Evolutionary conservation across 352 stramenopile genomes (phyloP).

Genomic region (Pythium dissimile): DNA sequence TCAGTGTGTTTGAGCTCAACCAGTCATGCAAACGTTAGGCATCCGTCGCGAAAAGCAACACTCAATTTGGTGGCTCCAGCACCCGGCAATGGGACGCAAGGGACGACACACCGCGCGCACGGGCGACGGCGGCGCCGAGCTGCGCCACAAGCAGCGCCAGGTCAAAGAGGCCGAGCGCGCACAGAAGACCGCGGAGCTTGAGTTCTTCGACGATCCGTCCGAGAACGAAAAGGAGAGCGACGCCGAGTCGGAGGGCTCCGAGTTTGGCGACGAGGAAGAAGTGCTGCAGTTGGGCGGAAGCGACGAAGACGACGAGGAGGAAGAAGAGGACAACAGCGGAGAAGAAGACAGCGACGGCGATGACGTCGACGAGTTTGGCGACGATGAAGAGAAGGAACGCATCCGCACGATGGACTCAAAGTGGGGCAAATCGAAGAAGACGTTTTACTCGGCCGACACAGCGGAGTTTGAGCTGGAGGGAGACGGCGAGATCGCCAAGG

Average conservation of each 20-base stretch:
- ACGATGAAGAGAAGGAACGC: conserved; percentile 68
- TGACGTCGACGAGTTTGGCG: conserved; percentile 49
- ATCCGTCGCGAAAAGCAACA: conserved; percentile 24
- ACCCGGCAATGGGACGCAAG: conserved; percentile 63
- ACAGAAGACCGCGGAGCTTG: conserved; percentile 68
- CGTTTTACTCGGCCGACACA: conserved; percentile 84
- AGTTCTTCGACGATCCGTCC: conserved; percentile 83
- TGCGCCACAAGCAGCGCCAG: conserved; percentile 64
- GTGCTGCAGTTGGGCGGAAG: conserved; percentile 59
- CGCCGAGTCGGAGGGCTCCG: conserved; percentile 53
- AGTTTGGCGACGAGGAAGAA: conserved; percentile 57
- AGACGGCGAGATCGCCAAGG: conserved; percentile 73
- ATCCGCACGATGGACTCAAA: conserved; percentile 74
- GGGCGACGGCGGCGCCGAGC: conserved; percentile 70
- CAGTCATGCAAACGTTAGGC: no score
- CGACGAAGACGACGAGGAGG: conserved; percentile 38
- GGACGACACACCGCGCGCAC: conserved; percentile 65
- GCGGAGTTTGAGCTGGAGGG: conserved; percentile 78
- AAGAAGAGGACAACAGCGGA: conserved; percentile 39
- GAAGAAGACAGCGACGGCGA: conserved; percentile 32
- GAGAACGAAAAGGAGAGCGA: conserved; percentile 65
- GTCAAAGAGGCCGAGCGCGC: conserved; percentile 52
- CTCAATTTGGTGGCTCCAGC: conserved; percentile 12
- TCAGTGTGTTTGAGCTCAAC: conserved; percentile 23
- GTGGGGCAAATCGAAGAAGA: conserved; percentile 86